Conservation (phyloP, 352 stramenopile genomes). For the Phytophthora citricola region DNA sequence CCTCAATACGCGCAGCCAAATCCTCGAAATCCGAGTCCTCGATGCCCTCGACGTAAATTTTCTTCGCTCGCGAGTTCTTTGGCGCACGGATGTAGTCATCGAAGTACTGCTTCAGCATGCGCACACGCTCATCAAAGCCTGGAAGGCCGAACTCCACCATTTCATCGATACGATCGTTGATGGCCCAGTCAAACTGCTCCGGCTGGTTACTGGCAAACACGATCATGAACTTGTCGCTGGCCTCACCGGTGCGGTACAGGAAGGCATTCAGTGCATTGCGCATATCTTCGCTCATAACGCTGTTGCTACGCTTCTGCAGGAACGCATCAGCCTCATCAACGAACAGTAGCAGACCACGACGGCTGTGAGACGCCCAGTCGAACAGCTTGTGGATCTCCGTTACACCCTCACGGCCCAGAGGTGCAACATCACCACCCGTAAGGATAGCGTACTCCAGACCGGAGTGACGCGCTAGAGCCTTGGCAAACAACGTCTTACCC, state of each 20-base stretch:
- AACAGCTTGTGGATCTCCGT: slow-evolving; percentile 99
- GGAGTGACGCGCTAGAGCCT: slow-evolving; percentile 95
- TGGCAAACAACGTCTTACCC: slow-evolving; percentile 99
- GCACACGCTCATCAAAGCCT: slow-evolving; percentile 93
- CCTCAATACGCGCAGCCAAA: slow-evolving; percentile 94
- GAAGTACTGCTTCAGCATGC: slow-evolving; percentile 99
- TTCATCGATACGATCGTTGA: slow-evolving; percentile 99
- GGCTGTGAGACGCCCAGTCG: slow-evolving; percentile 97
- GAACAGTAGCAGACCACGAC: slow-evolving; percentile 97
- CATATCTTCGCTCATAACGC: slow-evolving; percentile 96
- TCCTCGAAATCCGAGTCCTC: slow-evolving; percentile 93
- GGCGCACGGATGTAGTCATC: slow-evolving; percentile 96
- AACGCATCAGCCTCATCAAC: slow-evolving; percentile 99
- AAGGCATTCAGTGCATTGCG: slow-evolving; percentile 99
- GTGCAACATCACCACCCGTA: slow-evolving; percentile 98
- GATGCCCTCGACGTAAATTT: slow-evolving; percentile 93
- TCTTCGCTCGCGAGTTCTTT: slow-evolving; percentile 85
- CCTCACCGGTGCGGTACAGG: slow-evolving; percentile 97
- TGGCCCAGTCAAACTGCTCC: slow-evolving; percentile 98
- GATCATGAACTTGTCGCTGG: slow-evolving; percentile 99
- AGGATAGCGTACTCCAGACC: slow-evolving; percentile 99
- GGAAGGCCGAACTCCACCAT: slow-evolving; percentile 98
- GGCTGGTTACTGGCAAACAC: slow-evolving; percentile 99
- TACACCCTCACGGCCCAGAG: slow-evolving; percentile 96
- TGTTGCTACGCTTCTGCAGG: slow-evolving; percentile 96